These are phyloP conservation scores for Boechera divaricarpa DNA, from an alignment of 345 rosid species.

Conservation along the genomic window DNA sequence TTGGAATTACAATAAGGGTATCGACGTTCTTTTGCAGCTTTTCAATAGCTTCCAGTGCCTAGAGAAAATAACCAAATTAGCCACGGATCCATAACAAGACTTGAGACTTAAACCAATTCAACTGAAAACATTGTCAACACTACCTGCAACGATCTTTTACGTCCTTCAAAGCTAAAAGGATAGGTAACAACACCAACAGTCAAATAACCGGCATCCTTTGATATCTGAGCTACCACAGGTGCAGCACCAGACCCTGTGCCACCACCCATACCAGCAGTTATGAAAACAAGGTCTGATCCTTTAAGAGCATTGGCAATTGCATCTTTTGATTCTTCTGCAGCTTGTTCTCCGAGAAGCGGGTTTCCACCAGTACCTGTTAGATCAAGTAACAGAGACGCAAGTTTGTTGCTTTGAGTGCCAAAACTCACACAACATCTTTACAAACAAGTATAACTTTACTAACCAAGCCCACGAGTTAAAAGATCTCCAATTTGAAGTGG, in stretches of 20 bases:
- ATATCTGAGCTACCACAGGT: constrained; percentile 91
- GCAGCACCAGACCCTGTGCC: constrained; percentile 99
- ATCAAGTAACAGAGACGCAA: constrained; percentile 14
- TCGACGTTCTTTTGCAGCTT: constrained; percentile 95
- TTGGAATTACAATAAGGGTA: constrained; percentile 95
- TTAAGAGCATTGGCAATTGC: constrained; percentile 87
- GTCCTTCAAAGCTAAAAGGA: constrained; percentile 99
- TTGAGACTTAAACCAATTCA: constrained; percentile 1
- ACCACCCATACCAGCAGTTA: constrained; percentile 99
- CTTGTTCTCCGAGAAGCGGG: constrained; percentile 95
- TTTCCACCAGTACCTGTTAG: constrained; percentile 92
- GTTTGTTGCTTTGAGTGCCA: constrained; percentile 16
- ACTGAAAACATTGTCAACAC: constrained; percentile 11
- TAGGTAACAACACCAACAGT: constrained; percentile 99
- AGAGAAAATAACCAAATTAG: constrained; percentile 34
- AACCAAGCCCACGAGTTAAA: constrained; percentile 96
- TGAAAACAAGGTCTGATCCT: constrained; percentile 98
- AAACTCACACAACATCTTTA: constrained; percentile 21
- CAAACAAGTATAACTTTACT: neutral
- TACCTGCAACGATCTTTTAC: constrained; percentile 92
- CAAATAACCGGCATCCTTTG: constrained; percentile 91
- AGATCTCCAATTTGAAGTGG: constrained; percentile 97
- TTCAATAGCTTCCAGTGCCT: constrained; percentile 97
- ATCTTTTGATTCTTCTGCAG: constrained; percentile 97
- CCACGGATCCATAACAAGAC: constrained; percentile 1